These are phyloP conservation scores for Bisporella sp. DNA, from an alignment of 2,329 filamentous ascomycete genomes.

Conservation along the genomic window DNA sequence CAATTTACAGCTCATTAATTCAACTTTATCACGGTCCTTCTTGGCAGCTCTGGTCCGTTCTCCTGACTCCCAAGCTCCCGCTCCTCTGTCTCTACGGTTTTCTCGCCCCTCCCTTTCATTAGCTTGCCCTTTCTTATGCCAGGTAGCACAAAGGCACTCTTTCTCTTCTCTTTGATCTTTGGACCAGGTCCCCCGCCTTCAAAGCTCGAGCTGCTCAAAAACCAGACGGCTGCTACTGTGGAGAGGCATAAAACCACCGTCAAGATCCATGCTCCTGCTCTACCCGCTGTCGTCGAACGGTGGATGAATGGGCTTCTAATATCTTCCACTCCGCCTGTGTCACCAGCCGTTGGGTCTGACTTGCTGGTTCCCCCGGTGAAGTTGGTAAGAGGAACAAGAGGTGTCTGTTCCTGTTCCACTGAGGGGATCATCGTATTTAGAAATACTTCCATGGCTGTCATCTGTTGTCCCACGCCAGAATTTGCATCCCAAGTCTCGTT, in stretches of 20 bases:
- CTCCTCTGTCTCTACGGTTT: neutral
- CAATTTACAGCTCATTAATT: too few relatives aligned
- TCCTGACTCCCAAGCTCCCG: too few relatives aligned
- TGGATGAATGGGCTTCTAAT: neutral
- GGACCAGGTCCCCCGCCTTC: neutral
- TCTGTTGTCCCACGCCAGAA: conserved; percentile 41
- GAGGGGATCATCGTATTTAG: conserved; percentile 49
- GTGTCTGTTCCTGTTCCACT: conserved; percentile 20
- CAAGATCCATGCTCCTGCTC: conserved; percentile 34
- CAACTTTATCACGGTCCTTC: too few relatives aligned
- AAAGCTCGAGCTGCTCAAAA: neutral
- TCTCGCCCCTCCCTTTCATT: neutral
- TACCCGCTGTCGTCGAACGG: conserved; percentile 28
- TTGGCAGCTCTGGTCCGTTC: too few relatives aligned
- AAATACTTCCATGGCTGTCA: conserved; percentile 52
- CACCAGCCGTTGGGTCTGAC: conserved; percentile 26
- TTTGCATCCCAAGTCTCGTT: conserved; percentile 49
- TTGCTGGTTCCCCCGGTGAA: conserved; percentile 50
- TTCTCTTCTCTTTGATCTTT: neutral
- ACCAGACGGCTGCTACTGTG: neutral
- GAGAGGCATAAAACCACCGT: conserved; percentile 22
- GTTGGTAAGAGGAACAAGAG: conserved; percentile 35
- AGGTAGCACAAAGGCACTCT: neutral
- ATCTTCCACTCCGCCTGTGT: conserved; percentile 6
- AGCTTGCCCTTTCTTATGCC: neutral